Evolutionary conservation across 139 green algal species (phyloP), one percentile per base, ranked within the genome.

Genomic region (Chlorella sp.): DNA sequence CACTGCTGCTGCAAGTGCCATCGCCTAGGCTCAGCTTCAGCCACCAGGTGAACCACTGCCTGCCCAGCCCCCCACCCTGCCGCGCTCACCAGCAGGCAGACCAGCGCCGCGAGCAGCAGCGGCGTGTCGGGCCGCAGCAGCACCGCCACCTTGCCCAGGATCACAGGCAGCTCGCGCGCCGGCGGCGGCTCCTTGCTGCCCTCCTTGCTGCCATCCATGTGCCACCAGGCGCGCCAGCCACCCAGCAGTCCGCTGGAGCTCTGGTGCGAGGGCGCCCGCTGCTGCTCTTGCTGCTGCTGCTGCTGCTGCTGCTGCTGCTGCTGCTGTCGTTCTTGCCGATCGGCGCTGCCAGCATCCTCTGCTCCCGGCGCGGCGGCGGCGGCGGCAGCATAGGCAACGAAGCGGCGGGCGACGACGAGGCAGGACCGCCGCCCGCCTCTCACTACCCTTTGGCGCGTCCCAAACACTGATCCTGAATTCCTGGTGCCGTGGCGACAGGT

Each of bases 201-300:
- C 1, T 14, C 72, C 2, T 35, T 23, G 23, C n/a, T n/a, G n/a
- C 23, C 36, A 25, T 74, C 50, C 1, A 74, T 25, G 2, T 61
- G 25, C 68, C 68, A 74, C 68, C 68, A 74, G 27, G 50, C 8
- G 14, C 21, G 50, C 68, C 68, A 74, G 25, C 51, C 68, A 9
- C 25, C 27, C 50, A 50, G 33, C 5, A 25, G 67, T 0, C 45
- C 66, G 7, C 38, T 35, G 1, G 21, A 21, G 36, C 51, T 43
- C 65, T 71, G 65, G n/a, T 45, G 65, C 65, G 53, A n/a, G 41
- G 38, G 63, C 27, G 19, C 9, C 46, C 55, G 27, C n/a, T n/a
- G n/a, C n/a, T n/a, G n/a, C n/a, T n/a, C n/a, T 1, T 23, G 33
- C 50, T 64, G 65, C 65, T 71, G 65, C 43, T 45, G 65, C 65